These are phyloP conservation scores for Ambrosia trifida DNA, from an alignment of 129 eudicot genomes.

Conservation along the genomic window DNA sequence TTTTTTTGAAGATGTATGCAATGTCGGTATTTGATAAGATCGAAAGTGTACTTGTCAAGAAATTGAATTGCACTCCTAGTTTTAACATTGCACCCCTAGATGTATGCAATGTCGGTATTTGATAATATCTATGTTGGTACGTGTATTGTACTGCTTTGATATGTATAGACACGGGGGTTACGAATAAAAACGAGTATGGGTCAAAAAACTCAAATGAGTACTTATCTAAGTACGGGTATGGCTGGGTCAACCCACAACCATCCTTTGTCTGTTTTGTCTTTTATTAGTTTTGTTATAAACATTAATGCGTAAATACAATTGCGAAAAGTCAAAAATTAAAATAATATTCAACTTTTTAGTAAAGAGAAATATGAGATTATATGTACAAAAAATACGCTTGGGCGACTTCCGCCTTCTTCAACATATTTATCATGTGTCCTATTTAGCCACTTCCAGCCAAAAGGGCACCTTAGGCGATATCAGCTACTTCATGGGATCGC, in stretches of 20 bases:
- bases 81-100: constrained; percentile 47
- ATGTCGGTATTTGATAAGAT: constrained; percentile 83
- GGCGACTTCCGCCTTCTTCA: neutral
- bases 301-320: neutral
- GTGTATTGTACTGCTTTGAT: neutral
- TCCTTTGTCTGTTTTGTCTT: neutral
- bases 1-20: constrained; percentile 55
- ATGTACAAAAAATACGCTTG: neutral
- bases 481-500: no score
- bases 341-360: neutral
- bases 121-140: constrained; percentile 60
- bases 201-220: neutral
- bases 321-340: neutral
- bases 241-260: neutral
- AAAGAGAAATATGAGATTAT: neutral
- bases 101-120: no score
- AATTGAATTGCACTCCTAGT: constrained; percentile 47
- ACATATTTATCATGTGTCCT: neutral
- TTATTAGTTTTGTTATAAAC: neutral
- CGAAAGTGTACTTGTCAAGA: constrained; percentile 70
- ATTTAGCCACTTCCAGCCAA: no score
- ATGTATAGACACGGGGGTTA: neutral
- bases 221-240: neutral
- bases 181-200: neutral
- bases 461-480: no score